These are phyloP conservation scores for Lachancea kluyveri DNA, from an alignment of 805 yeast genomes.

Conservation along the genomic window DNA sequence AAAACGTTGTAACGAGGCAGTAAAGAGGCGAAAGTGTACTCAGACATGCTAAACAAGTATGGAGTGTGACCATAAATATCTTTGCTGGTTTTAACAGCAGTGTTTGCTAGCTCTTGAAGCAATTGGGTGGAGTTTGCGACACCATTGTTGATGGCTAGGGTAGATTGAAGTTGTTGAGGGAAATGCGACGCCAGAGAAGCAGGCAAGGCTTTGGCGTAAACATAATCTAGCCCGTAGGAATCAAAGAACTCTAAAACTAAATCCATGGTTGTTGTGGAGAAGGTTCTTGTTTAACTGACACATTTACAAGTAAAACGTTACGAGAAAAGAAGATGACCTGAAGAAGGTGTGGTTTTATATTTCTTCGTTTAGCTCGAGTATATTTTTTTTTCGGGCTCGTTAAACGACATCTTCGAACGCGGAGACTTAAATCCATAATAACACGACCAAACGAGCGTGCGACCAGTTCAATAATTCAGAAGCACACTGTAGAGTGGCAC, in stretches of 20 bases:
- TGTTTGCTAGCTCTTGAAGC: constrained; percentile 12
- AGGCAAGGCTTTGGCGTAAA: constrained; percentile 68
- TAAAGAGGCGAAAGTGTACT: constrained; percentile 57
- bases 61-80: constrained; percentile 62
- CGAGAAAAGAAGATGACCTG: no score
- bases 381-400: neutral
- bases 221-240: constrained; percentile 63
- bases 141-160: constrained; percentile 20
- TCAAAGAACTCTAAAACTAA: constrained; percentile 78
- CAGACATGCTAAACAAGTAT: constrained; percentile 48
- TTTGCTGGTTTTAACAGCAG: constrained; percentile 16
- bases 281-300: neutral
- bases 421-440: no score
- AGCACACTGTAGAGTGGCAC: no score
- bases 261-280: constrained; percentile 57
- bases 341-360: no score
- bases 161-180: constrained; percentile 20
- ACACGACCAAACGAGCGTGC: no score
- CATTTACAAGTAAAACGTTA: no score
- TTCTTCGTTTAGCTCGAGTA: neutral
- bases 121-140: constrained; percentile 22
- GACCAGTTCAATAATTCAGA: no score
- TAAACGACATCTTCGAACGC: no score
- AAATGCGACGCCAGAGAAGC: constrained; percentile 38
- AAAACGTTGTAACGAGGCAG: constrained; percentile 65